These are phyloP conservation scores for Camelina laxa DNA, from an alignment of 345 rosid species.

Conservation along the genomic window DNA sequence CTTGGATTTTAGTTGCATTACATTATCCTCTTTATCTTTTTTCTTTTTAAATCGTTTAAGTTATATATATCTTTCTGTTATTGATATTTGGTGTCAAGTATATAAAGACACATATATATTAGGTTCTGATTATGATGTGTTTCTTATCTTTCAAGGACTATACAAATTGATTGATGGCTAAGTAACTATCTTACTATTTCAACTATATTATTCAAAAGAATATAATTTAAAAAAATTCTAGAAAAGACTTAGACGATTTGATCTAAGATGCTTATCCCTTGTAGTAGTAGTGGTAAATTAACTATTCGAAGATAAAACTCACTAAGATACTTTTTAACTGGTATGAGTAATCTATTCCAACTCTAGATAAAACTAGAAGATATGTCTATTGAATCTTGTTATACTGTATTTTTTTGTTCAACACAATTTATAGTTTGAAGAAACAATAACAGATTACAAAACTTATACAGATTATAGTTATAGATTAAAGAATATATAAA, in stretches of 20 bases:
- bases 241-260: constrained; percentile 23
- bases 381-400: not conserved
- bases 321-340: not conserved
- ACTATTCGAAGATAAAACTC: constrained; percentile 1
- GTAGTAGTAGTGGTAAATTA: constrained; percentile 16
- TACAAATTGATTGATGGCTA: constrained; percentile 37
- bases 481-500: not conserved
- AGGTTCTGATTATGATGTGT: constrained; percentile 41
- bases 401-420: not conserved
- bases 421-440: not conserved
- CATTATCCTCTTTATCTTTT: constrained; percentile 43
- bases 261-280: constrained; percentile 40
- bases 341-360: not conserved
- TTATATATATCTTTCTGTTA: constrained; percentile 34
- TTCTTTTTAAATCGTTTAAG: not conserved
- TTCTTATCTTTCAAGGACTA: constrained; percentile 42
- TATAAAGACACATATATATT: constrained; percentile 28
- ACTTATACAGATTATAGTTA: not conserved
- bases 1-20: constrained; percentile 39
- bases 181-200: constrained; percentile 36
- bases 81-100: constrained; percentile 30
- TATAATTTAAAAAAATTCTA: not conserved
- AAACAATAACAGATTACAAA: not conserved
- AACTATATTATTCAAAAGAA: constrained; percentile 17
- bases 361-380: not conserved